Evolutionary conservation across 306 rosid genomes (phyloP), one percentile per base, ranked within the genome.

Genomic region (Fagus sylvatica): DNA sequence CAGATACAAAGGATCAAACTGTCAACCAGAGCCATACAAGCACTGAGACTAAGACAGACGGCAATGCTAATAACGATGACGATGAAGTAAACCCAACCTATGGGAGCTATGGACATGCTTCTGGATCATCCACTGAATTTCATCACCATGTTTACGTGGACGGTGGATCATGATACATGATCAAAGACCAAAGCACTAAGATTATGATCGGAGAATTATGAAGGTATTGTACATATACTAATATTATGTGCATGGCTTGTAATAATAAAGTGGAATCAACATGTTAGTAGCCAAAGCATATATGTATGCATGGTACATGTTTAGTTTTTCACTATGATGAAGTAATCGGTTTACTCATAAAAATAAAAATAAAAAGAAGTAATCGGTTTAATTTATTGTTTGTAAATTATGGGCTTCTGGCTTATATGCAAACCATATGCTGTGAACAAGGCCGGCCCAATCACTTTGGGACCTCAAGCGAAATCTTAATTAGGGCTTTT

Each of bases 71-170:
- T 16, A 53, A 60, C 15, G 61, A 71, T 3, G 28, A 33, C 2
- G 72, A 71, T 2, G 77, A 78, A 10, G 43, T 7, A 6, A 78
- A 71, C 19, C 72, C 72, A 10, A 19, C 62, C 8, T 59, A 34
- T 37, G 72, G 53, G 17, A 49, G 22, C 69, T 37, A 40, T 3
- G 75, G 80, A 41, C 42, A 30, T 30, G 80, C 8, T 40, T 19
- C 42, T 13, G 22, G 57, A 1, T 8, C 0, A 8, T 12, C 13
- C 51, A 3, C 16, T 77, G 69, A 69, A 8, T 37, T 43, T 37
- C 81, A 71, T 71, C 81, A 19, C 49, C 34, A n/a, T 7, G 46
- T 46, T 22, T 22, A 22, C 39, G 0, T 3, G 0, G 16, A 17
- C n/a, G 75, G 19, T 34, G 1, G 10, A n/a, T 1, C 0, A 4